These are phyloP conservation scores for Solanum etuberosum DNA, from an alignment of 257 asterid species.

Conservation along the genomic window DNA sequence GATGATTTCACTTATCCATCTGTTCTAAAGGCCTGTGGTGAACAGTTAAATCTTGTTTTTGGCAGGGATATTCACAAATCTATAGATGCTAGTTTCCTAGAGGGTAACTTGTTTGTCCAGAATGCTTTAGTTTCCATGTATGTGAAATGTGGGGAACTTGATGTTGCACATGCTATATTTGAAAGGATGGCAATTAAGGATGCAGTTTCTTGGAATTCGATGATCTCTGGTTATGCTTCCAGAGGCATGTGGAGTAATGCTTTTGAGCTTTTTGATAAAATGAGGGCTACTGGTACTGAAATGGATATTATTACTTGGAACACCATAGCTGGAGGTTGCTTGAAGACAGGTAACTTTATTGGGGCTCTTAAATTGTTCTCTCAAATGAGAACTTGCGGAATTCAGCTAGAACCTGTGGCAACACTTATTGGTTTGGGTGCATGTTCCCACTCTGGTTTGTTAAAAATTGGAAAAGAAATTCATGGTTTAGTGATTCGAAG, in stretches of 20 bases:
- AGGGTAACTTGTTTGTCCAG: constrained; percentile 55
- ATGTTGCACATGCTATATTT: constrained; percentile 48
- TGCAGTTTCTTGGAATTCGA: constrained; percentile 74
- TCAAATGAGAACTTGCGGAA: constrained; percentile 32
- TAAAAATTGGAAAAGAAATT: constrained; percentile 57
- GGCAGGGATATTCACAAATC: constrained; percentile 59
- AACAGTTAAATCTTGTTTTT: constrained; percentile 38
- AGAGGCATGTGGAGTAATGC: constrained; percentile 64
- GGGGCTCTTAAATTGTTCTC: constrained; percentile 48
- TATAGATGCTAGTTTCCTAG: constrained; percentile 28
- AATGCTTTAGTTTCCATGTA: constrained; percentile 83
- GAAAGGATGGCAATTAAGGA: constrained; percentile 51
- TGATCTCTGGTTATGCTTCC: constrained; percentile 66
- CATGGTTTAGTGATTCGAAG: constrained; percentile 66
- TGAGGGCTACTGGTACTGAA: constrained; percentile 32
- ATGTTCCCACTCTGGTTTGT: constrained; percentile 53
- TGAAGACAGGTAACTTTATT: constrained; percentile 41
- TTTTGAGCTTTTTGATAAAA: constrained; percentile 47
- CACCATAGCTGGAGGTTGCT: constrained; percentile 66
- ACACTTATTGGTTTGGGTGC: constrained; percentile 63
- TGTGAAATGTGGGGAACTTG: constrained; percentile 64
- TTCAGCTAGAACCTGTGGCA: constrained; percentile 55
- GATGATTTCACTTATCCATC: constrained; percentile 75
- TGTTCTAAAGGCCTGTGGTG: constrained; percentile 80
- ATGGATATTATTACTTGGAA: constrained; percentile 55